Evolutionary conservation across 2,329 filamentous ascomycete species (phyloP).

Genomic region (Ceratocystis lukuohia): DNA sequence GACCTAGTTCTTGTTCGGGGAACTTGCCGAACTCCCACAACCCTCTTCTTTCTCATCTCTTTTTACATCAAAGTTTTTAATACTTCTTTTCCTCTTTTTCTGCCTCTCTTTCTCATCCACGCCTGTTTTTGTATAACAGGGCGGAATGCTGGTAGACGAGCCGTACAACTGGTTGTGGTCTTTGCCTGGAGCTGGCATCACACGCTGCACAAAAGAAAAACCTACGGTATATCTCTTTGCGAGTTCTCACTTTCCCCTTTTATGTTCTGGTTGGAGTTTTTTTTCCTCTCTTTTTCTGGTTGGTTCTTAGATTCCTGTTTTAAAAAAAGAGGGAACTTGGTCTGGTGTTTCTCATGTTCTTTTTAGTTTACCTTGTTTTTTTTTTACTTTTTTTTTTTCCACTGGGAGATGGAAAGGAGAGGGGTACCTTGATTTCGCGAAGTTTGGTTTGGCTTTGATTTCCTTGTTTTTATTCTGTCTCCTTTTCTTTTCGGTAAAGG

Average conservation of each 20-base stretch:
- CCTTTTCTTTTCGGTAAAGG: background rate
- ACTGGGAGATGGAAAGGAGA: background rate
- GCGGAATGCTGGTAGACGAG: background rate
- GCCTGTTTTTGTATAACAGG: background rate
- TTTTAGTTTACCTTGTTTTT: slow-evolving; percentile 3
- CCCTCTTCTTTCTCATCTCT: slow-evolving; percentile 6
- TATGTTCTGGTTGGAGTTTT: background rate
- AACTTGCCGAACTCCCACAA: too few species aligned
- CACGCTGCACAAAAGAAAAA: background rate
- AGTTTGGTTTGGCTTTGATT: background rate
- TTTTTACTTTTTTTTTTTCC: background rate
- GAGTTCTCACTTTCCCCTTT: slow-evolving; percentile 10
- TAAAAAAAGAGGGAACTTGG: slow-evolving; percentile 6
- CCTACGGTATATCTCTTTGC: slow-evolving; percentile 8
- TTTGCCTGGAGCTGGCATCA: slow-evolving; percentile 4
- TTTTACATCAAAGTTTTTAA: slow-evolving; percentile 12
- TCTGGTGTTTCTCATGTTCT: background rate
- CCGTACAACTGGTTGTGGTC: background rate
- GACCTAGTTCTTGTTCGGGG: background rate
- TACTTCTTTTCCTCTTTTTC: background rate
- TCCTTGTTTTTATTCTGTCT: slow-evolving; percentile 8
- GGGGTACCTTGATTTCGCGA: background rate
- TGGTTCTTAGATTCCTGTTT: slow-evolving; percentile 8
- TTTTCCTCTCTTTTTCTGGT: background rate
- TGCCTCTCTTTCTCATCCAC: background rate